Base-by-base conservation (phyloP, 768 basidiomycete species). In the Mycena indigotica region DNA sequence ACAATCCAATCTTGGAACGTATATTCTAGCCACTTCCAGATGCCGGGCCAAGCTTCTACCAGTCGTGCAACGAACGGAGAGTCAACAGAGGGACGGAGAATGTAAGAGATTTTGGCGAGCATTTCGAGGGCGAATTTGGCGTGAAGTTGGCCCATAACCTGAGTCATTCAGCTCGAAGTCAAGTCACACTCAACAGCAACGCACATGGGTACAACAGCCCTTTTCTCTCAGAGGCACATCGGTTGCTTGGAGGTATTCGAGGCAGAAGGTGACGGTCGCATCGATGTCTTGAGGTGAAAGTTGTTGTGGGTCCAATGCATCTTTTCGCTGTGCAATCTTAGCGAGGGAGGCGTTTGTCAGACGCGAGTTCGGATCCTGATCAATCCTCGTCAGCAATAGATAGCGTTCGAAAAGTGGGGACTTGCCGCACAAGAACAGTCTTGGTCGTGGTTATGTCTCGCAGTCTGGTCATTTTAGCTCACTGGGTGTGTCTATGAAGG, bases 1-100 rank as follows among this genome's bases (percentile, higher is more conserved):
- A 59, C 46, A 49, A 63, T 38, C 62, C 62, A 63, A 49, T 63
- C 44, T n/a, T 54, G 26, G 35, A 56, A 63, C 15, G 52, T 51
- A 19, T 63, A 63, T 0, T 59, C 52, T n/a, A 63, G 52, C 62
- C 62, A 63, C 32, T 59, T 48, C 46, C 25, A 53, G 2, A 63
- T 57, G 17, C 50, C 62, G 25, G 58, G 58, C 62, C 62, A 63
- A 12, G 62, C 57, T 4, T 52, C 52, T 19, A 57, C 28, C 30
- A 63, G 41, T 39, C 52, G 55, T 2, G 52, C 29, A 15, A 40
- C 55, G 38, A 63, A 55, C 19, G 16, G 41, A 50, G 58, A 59
- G 26, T 60, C 62, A 4, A 51, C 53, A 19, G 39, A 46, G 3
- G 62, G 62, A 12, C 62, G 62, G 4, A 53, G 21, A 3, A 48